Evolutionary conservation across 1,284 basidiomycete species (phyloP), one percentile per base, ranked within the genome.

Genomic region (Athelia sp.): DNA sequence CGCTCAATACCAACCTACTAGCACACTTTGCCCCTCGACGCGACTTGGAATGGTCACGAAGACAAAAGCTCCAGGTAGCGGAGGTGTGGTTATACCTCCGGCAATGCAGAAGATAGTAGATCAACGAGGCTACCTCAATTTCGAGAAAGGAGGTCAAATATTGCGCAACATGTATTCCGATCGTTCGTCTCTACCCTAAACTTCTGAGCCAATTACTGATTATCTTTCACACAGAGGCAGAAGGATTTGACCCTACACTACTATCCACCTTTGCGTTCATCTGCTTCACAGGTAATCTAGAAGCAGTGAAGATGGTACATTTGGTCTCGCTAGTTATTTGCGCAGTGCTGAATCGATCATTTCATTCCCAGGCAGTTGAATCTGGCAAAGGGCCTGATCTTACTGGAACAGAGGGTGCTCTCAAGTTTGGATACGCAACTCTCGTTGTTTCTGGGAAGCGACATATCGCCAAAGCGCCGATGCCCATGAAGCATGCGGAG

Each of bases 361-460:
- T n/a, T n/a, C n/a, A n/a, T n/a, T n/a, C n/a, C n/a, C n/a, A n/a
- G 50, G 79, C 32, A 64, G 70, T 48, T 52, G 54, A 2, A 29
- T 29, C 26, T 13, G 70, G 72, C 0, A 54, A 50, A 0, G 71
- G 72, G 0, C 77, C 76, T 3, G 67, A 73, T 46, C 60, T 81
- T 1, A 57, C 52, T 22, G 66, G 65, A 13, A 68, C 68, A 0
- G 75, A 80, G 59, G 79, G 76, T 0, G 64, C 71, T 0, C 77
- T 71, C 58, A 60, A 70, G 32, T 68, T 71, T 10, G 71, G 77
- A 2, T 82, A 79, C 53, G 66, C 71, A 3, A 58, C 71, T 0
- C 54, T 80, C 4, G 56, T 71, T 36, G 62, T 75, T 24, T 52
- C 65, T 4, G 81, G 81, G n/a, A 67, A 71, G 0, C 71, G 76